Evolutionary conservation across 805 yeast genomes (phyloP), one percentile per base, ranked within the genome.

Genomic region (Zygotorulaspora chibaensis): DNA sequence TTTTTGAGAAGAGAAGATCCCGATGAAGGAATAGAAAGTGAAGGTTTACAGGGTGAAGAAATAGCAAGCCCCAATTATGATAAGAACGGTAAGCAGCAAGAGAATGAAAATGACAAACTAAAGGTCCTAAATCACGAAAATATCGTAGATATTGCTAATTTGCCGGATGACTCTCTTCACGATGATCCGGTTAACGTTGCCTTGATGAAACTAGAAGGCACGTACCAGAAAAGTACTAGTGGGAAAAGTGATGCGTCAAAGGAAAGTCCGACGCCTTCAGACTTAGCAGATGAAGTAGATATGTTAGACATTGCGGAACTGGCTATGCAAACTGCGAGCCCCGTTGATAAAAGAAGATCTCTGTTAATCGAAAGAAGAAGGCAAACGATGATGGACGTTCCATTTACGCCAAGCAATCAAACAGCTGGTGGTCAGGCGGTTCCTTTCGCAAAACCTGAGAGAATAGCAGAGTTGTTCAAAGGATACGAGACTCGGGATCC

Each of bases 181-280:
- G 77, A 74, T 25, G 86, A 87, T 63, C 96, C 96, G 0, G 70
- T 89, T 11, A 75, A 73, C 42, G 79, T 81, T 38, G 89, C 98
- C 0, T 70, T 90, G 54, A 72, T 72, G 66, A 90, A 85, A 65
- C 70, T 91, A 26, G 95, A 87, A 65, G 98, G 96, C 1, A 78
- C 72, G 31, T 71, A 62, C 44, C 52, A 45, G 30, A 59, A 53
- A 47, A 28, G 40, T 28, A 10, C 45, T n/a, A 45, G 35, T 2
- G 47, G 27, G 3, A 49, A 46, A 13, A 50, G 37, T 17, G 53
- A 38, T 16, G 28, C 26, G 17, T 18, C 23, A 16, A 18, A 45
- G 38, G 37, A 37, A 35, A 55, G 57, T 40, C 46, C 56, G 10
- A 51, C 57, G 6, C 43, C 54, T 3, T 41, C 55, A 5, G 46